Evolutionary conservation across 2,329 filamentous ascomycete species (phyloP).

Genomic region (Curvularia hawaiiensis): DNA sequence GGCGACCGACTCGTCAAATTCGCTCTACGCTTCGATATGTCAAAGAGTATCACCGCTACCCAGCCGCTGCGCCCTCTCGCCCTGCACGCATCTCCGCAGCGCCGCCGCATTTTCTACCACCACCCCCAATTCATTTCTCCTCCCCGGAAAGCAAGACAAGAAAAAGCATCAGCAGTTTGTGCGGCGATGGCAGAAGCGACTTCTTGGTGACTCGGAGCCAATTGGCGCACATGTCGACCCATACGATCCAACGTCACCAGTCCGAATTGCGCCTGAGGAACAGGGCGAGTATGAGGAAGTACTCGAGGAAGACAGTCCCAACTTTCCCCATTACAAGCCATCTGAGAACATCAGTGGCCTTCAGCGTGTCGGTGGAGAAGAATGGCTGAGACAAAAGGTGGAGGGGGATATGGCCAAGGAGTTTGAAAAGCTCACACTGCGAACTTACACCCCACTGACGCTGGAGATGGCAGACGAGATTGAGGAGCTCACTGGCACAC

Average conservation of each 20-base stretch:
- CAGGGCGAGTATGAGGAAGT: conserved; percentile 43
- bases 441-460: conserved; percentile 40
- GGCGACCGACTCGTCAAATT: conserved; percentile 38
- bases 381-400: conserved; percentile 47
- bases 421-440: conserved; percentile 43
- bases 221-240: conserved; percentile 47
- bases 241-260: conserved; percentile 43
- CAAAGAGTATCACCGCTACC: conserved; percentile 23
- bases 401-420: conserved; percentile 37
- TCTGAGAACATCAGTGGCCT: conserved; percentile 46
- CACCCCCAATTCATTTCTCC: conserved; percentile 28
- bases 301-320: conserved; percentile 31
- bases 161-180: conserved; percentile 45
- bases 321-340: conserved; percentile 16
- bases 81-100: conserved; percentile 17
- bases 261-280: conserved; percentile 44
- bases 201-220: conserved; percentile 44
- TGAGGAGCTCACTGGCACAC: conserved; percentile 38
- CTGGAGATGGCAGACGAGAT: conserved; percentile 39
- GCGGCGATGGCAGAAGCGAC: conserved; percentile 44
- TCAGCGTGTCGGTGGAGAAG: conserved; percentile 58
- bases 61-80: conserved; percentile 16
- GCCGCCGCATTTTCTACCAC: conserved; percentile 42
- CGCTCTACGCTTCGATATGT: conserved; percentile 21
- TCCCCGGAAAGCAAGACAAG: conserved; percentile 40